Conservation (phyloP, 768 basidiomycete species). For the Podaxis sp. region DNA sequence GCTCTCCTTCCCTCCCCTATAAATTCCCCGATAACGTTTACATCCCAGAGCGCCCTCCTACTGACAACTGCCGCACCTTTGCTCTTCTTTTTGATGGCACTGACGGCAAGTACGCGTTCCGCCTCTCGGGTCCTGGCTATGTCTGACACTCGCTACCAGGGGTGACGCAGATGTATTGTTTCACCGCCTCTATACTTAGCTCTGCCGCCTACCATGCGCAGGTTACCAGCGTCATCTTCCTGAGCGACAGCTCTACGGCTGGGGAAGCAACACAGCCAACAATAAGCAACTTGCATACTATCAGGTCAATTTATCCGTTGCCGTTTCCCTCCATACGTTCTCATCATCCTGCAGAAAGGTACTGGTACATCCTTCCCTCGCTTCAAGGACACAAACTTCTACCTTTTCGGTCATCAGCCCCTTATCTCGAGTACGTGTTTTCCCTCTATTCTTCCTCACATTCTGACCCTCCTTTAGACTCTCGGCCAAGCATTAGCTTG, state of each 20-base stretch:
- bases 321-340: not conserved
- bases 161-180: conserved; percentile 2
- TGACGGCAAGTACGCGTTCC: conserved; percentile 18
- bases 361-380: conserved; percentile 20
- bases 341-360: conserved; percentile 14
- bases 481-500: conserved; percentile 20
- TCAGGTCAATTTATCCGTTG: conserved; percentile 4
- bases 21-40: not conserved
- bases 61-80: conserved; percentile 12
- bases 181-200: not conserved
- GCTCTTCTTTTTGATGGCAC: conserved; percentile 22
- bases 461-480: conserved; percentile 8
- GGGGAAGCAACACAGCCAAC: not conserved
- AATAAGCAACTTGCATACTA: conserved; percentile 20
- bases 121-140: not conserved
- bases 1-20: not conserved
- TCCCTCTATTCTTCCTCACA: not conserved
- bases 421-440: conserved; percentile 13
- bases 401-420: conserved; percentile 16
- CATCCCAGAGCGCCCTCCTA: not conserved
- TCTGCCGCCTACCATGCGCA: not conserved
- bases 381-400: conserved; percentile 15
- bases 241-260: conserved; percentile 18
- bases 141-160: conserved; percentile 4
- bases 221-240: conserved; percentile 21